A percentile compares a stretch with the other conserved stretches of the same genome.
Evolutionary conservation across 1,284 basidiomycete species (phyloP).

Genomic region (Singerocomus inundabilis): DNA sequence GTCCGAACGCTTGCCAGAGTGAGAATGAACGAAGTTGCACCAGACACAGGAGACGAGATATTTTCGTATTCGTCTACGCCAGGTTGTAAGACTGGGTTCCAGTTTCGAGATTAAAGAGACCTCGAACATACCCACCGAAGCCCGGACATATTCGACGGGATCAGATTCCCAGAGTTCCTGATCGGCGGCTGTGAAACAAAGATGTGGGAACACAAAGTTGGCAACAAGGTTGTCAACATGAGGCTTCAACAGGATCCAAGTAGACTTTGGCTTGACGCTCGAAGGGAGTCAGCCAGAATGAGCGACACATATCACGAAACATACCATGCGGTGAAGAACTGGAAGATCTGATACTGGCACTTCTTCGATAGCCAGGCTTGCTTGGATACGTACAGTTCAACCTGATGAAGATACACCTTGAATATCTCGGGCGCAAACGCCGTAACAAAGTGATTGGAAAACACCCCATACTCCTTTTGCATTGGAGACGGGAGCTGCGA

Average conservation of each 20-base stretch:
- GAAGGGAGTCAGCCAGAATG: conserved; percentile 9
- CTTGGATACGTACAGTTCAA: conserved; percentile 68
- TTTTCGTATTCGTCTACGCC: conserved; percentile 74
- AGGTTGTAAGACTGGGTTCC: not conserved
- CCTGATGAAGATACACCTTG: conserved; percentile 73
- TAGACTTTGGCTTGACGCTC: conserved; percentile 86
- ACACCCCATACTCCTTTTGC: conserved; percentile 65
- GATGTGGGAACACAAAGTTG: conserved; percentile 80
- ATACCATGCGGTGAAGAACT: conserved; percentile 84
- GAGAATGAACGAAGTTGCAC: conserved; percentile 77
- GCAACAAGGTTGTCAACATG: conserved; percentile 74
- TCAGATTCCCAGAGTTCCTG: conserved; percentile 74
- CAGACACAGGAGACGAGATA: conserved; percentile 70
- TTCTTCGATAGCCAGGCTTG: conserved; percentile 80
- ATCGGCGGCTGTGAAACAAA: conserved; percentile 70
- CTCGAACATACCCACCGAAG: conserved; percentile 58
- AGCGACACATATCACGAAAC: conserved; percentile 21
- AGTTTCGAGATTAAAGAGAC: not conserved
- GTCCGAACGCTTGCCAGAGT: conserved; percentile 75
- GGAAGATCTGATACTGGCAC: conserved; percentile 77
- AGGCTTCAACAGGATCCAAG: conserved; percentile 82
- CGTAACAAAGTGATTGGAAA: conserved; percentile 75
- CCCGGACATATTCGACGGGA: conserved; percentile 76
- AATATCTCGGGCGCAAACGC: conserved; percentile 84
- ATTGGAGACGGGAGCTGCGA: conserved; percentile 75